Evolutionary conservation across 768 basidiomycete genomes (phyloP).

Genomic region (Amylocystis lapponica): DNA sequence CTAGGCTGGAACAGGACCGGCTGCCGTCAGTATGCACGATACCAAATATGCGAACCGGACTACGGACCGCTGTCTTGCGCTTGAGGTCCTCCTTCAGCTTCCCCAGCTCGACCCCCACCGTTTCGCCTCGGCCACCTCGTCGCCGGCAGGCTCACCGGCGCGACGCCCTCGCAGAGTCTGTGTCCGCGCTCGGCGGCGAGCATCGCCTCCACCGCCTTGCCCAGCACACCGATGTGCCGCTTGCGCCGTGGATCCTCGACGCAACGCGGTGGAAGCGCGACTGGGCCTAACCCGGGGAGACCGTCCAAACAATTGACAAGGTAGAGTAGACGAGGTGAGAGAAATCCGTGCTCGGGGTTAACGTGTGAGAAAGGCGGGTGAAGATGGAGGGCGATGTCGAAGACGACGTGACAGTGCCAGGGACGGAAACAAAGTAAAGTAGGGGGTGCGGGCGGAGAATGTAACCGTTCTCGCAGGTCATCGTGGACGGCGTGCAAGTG

Average conservation of each 20-base stretch:
- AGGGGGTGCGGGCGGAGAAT: constrained; percentile 52
- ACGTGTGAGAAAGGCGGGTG: constrained; percentile 19
- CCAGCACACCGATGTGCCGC: constrained; percentile 65
- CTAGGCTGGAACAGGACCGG: constrained; percentile 37
- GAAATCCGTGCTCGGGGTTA: constrained; percentile 22
- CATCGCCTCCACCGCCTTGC: constrained; percentile 61
- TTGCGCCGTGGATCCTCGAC: constrained; percentile 74
- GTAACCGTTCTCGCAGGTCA: constrained; percentile 66
- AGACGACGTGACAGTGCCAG: constrained; percentile 35
- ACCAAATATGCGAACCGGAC: background rate
- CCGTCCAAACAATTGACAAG: constrained; percentile 46
- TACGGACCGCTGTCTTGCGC: constrained; percentile 44
- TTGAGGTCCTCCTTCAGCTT: constrained; percentile 52
- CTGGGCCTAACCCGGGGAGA: constrained; percentile 68
- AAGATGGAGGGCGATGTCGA: constrained; percentile 28
- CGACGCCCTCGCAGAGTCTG: constrained; percentile 56
- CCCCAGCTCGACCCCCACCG: constrained; percentile 70
- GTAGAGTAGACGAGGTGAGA: constrained; percentile 14
- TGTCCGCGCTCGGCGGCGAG: constrained; percentile 60
- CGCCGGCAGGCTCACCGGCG: constrained; percentile 28
- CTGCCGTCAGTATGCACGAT: background rate
- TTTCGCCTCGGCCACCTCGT: constrained; percentile 64
- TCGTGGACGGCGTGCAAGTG: constrained; percentile 52
- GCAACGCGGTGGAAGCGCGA: constrained; percentile 73
- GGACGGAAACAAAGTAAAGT: constrained; percentile 33